phyloP scores from a whole-genome alignment of 169 alveolate species.

The Plasmodium gonderi region DNA sequence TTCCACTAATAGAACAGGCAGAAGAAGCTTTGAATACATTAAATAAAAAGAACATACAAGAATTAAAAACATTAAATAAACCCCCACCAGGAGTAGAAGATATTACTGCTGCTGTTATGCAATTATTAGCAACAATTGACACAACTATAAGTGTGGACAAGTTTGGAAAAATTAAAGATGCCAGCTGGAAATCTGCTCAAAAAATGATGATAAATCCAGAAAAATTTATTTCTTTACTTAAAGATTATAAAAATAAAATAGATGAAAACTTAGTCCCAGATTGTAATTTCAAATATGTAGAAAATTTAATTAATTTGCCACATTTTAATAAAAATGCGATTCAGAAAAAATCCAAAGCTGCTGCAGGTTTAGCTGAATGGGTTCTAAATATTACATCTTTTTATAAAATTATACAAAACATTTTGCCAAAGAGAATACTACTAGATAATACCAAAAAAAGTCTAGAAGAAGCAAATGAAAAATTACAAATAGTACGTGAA shows the following conservation, averaged over 20 bases:
- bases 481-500: slow-evolving; percentile 92
- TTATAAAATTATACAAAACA: slow-evolving; percentile 93
- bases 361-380: slow-evolving; percentile 91
- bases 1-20: slow-evolving; percentile 94
- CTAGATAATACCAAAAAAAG: slow-evolving; percentile 91
- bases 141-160: slow-evolving; percentile 92
- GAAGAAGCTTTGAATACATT: slow-evolving; percentile 93
- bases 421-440: slow-evolving; percentile 94
- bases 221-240: slow-evolving; percentile 90
- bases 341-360: slow-evolving; percentile 93
- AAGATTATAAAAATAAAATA: slow-evolving; percentile 90
- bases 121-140: slow-evolving; percentile 92
- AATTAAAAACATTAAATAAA: slow-evolving; percentile 91
- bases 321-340: slow-evolving; percentile 91
- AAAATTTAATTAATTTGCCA: slow-evolving; percentile 83
- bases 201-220: slow-evolving; percentile 95
- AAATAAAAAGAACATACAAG: slow-evolving; percentile 94
- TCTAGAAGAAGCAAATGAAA: slow-evolving; percentile 93
- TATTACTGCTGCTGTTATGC: slow-evolving; percentile 93
- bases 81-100: slow-evolving; percentile 97
- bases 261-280: slow-evolving; percentile 91
- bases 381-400: slow-evolving; percentile 91
- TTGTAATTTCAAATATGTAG: slow-evolving; percentile 91
- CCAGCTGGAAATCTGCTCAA: slow-evolving; percentile 95
- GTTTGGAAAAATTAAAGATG: slow-evolving; percentile 92